Conservation (phyloP, 23 red algal species). For the Gracilaria domingensis region DNA sequence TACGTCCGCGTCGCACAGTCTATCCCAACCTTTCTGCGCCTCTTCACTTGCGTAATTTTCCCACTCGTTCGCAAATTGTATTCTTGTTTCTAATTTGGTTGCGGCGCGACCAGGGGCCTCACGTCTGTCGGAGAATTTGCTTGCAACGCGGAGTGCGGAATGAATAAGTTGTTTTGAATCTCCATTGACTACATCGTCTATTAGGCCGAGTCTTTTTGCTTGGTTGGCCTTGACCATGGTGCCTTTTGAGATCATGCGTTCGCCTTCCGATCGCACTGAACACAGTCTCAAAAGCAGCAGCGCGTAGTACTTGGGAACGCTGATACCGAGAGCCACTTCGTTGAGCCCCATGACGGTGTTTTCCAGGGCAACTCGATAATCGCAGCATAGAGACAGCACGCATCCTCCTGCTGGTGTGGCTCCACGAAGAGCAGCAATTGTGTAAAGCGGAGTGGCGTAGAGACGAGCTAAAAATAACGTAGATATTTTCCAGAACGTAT, state of each 20-base stretch:
- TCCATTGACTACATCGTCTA: constrained; percentile 41
- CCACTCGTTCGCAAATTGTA: constrained; percentile 63
- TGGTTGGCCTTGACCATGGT: constrained; percentile 36
- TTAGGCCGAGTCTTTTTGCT: constrained; percentile 41
- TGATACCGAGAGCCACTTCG: constrained; percentile 70
- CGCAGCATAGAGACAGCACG: constrained; percentile 67
- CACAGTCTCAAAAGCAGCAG: constrained; percentile 36
- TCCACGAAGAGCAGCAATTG: constrained; percentile 67
- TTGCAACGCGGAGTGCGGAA: constrained; percentile 5
- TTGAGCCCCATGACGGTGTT: constrained; percentile 66
- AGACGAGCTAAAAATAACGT: constrained; percentile 74
- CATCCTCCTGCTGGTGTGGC: constrained; percentile 72
- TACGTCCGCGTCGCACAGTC: constrained; percentile 37
- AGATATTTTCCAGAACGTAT: constrained; percentile 58
- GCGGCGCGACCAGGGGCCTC: constrained; percentile 34
- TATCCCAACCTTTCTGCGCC: constrained; percentile 42
- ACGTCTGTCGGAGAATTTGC: neutral
- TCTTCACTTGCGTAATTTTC: constrained; percentile 61
- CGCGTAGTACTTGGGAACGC: constrained; percentile 64
- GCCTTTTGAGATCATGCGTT: constrained; percentile 53
- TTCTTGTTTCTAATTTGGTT: constrained; percentile 50
- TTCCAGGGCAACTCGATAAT: constrained; percentile 58
- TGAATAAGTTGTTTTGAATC: constrained; percentile 11
- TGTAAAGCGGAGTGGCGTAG: constrained; percentile 68
- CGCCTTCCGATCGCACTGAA: constrained; percentile 23